These are phyloP conservation scores for Pachysandra terminalis DNA, from an alignment of 164 flowering plant genomes.

Conservation along the genomic window DNA sequence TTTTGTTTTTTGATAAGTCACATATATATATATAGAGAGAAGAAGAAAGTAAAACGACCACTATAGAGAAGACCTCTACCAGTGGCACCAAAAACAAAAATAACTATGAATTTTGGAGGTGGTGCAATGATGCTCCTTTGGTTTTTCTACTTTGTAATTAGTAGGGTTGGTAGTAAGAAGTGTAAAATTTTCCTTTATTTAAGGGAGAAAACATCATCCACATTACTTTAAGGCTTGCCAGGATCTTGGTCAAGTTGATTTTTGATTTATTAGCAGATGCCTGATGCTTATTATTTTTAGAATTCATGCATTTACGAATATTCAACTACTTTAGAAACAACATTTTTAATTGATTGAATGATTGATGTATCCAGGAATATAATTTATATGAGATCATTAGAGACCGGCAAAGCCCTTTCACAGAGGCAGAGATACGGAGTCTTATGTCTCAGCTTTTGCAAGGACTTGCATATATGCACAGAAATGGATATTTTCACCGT, in stretches of 20 bases:
- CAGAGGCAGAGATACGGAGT: slow-evolving; percentile 65
- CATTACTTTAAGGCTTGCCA: background rate
- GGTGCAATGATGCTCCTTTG: no score
- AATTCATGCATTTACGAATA: slow-evolving; percentile 42
- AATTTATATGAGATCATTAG: slow-evolving; percentile 76
- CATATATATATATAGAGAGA: no score
- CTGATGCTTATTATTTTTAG: slow-evolving; percentile 3
- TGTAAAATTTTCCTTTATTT: no score
- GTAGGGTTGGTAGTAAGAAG: no score
- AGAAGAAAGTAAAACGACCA: no score
- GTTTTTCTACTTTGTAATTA: no score
- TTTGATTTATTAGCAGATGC: background rate
- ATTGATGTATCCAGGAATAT: slow-evolving; percentile 41
- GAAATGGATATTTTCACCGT: slow-evolving; percentile 75
- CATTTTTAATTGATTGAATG: no score
- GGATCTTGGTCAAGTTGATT: background rate
- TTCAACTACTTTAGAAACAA: background rate
- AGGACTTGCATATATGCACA: slow-evolving; percentile 76
- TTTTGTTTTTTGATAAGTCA: no score
- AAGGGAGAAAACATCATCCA: no score
- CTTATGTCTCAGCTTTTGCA: slow-evolving; percentile 72
- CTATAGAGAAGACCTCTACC: no score
- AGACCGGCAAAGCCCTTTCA: slow-evolving; percentile 48
- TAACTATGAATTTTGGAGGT: no score
- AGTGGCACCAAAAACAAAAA: no score